phyloP scores from a whole-genome alignment of 805 yeast species.

The Candida caryicola region DNA sequence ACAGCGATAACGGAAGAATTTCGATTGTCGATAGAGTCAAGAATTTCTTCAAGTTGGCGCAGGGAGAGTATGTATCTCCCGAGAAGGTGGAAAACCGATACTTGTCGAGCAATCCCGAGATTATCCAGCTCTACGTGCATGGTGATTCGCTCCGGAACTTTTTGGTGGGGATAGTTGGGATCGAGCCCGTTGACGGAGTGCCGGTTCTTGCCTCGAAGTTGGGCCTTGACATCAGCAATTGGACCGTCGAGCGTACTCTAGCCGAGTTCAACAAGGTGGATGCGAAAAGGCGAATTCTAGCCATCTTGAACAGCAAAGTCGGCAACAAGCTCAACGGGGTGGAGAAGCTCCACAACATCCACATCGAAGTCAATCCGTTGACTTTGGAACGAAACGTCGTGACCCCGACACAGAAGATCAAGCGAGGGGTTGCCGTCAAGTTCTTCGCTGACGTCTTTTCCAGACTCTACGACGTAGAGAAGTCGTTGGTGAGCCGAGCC shows the following conservation, averaged over 20 bases:
- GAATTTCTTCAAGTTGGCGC: conserved; percentile 46
- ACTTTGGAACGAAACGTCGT: conserved; percentile 17
- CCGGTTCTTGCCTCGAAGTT: conserved; percentile 18
- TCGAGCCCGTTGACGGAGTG: conserved; percentile 21
- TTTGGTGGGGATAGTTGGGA: conserved; percentile 30
- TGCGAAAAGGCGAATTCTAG: conserved; percentile 20
- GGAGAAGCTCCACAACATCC: conserved; percentile 34
- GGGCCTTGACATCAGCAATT: conserved; percentile 7
- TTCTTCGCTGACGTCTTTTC: conserved; percentile 15
- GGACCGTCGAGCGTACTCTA: conserved; percentile 15
- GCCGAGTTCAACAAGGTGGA: conserved; percentile 21
- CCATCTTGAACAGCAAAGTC: conserved; percentile 23
- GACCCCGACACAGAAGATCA: conserved; percentile 17
- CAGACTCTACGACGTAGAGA: conserved; percentile 12
- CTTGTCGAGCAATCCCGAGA: conserved; percentile 26
- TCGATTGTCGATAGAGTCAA: conserved; percentile 49
- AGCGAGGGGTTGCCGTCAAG: conserved; percentile 24
- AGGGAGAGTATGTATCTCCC: conserved; percentile 43
- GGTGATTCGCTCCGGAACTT: conserved; percentile 29
- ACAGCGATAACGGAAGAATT: conserved; percentile 27
- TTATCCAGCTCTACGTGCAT: conserved; percentile 31
- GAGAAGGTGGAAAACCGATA: conserved; percentile 39
- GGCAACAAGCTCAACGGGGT: conserved; percentile 22
- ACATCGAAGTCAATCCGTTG: conserved; percentile 30
- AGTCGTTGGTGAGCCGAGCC: conserved; percentile 5